Base-by-base conservation (phyloP, 305 asterid genomes). In the Fraxinus sp. region DNA sequence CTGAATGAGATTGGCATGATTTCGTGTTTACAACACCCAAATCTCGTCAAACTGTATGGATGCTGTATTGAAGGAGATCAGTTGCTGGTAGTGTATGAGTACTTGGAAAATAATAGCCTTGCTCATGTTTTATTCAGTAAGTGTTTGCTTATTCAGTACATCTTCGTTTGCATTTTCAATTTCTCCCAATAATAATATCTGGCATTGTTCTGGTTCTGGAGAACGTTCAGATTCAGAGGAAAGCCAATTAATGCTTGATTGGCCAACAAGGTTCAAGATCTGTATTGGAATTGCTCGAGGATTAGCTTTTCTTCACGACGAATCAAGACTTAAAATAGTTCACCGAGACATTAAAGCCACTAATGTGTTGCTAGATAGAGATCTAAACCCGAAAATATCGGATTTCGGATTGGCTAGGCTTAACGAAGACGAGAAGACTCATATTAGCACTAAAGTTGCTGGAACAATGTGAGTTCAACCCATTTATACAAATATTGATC, bases 1-100 rank as follows among this genome's bases (percentile, higher is more conserved):
- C 81, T 96, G 80, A 93, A 94, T 24, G 99, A 96, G 87, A 91
- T 96, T 76, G 98, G 94, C 83, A 90, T 94, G 97, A 92, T 96
- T 77, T 96, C 99, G 74, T 91, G 98, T 78, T 81, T 89, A 59
- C 90, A 86, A 46, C 93, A 90, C 74, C 93, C 92, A 5, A 81
- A 90, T 86, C 91, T 90, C 32, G 92, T 90, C 52, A 87, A 89
- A 84, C 86, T 90, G 39, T 83, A 86, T 78, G 93, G 93, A 18
- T 89, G 92, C 49, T 90, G 93, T 83, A 80, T 87, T 68, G 93
- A 90, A 77, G 89, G 87, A 68, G 85, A 90, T 85, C 92, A 90
- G 62, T 84, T 90, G 72, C 75, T 90, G 76, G 85, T 90, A 5
- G 87, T 90, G 6, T 90, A 90, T 7, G 92, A 89, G 70, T 90